These are phyloP conservation scores for Colletotrichum destructivum DNA, from an alignment of 2,329 filamentous ascomycete species.

Conservation along the genomic window DNA sequence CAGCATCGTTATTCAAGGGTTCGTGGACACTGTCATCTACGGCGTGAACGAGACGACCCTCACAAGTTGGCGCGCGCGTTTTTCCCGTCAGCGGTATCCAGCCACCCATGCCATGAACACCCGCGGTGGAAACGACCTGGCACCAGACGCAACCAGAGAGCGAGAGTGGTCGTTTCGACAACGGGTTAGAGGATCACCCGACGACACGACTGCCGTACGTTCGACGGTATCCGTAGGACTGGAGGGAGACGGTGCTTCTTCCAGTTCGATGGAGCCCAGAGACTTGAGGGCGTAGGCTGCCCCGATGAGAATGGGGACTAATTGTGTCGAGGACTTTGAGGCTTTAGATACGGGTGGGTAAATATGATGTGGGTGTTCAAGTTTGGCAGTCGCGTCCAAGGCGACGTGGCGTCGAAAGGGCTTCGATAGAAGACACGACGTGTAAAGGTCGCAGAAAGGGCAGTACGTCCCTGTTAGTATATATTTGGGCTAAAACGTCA, in stretches of 20 bases:
- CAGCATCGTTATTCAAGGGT: conserved; percentile 58
- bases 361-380: not conserved
- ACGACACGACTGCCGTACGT: not conserved
- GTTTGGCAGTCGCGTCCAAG: too few relatives aligned
- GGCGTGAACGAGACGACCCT: conserved; percentile 45
- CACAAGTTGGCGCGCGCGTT: conserved; percentile 25
- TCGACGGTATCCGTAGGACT: not conserved
- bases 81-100: conserved; percentile 12
- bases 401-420: not conserved
- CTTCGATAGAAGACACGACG: not conserved
- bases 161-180: not conserved
- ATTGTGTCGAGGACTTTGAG: not conserved
- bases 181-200: not conserved
- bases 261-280: conserved; percentile 13
- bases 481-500: too few relatives aligned
- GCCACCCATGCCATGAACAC: not conserved
- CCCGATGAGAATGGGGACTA: not conserved
- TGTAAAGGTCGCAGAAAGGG: too few relatives aligned
- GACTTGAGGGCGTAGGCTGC: conserved; percentile 12
- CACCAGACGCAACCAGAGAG: not conserved
- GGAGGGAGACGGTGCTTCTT: not conserved
- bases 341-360: not conserved
- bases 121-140: not conserved
- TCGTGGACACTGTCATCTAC: conserved; percentile 59
- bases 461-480: not conserved